These are phyloP conservation scores for Talaromyces sp. DNA, from an alignment of 2,329 filamentous ascomycete genomes.

Conservation along the genomic window DNA sequence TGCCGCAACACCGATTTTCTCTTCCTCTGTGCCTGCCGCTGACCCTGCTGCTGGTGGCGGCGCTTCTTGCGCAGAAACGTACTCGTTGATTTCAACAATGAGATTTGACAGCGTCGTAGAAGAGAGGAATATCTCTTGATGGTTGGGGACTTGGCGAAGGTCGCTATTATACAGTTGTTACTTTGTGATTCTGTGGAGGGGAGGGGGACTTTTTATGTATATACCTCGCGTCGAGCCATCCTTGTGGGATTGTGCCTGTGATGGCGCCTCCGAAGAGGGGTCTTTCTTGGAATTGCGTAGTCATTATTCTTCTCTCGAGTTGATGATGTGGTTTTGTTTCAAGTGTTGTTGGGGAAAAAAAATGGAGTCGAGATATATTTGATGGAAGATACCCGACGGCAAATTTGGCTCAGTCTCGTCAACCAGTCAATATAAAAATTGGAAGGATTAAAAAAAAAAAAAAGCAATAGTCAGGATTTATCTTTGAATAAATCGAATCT, in stretches of 20 bases:
- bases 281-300: conserved; percentile 18
- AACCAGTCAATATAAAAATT: neutral
- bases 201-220: neutral
- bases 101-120: conserved; percentile 77
- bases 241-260: conserved; percentile 26
- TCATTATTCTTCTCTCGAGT: neutral
- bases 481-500: too few species aligned
- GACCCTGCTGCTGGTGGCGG: neutral
- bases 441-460: too few species aligned
- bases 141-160: conserved; percentile 42
- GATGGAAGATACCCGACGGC: neutral
- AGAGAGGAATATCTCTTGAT: conserved; percentile 91
- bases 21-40: conserved; percentile 44
- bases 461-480: too few species aligned
- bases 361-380: neutral
- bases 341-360: neutral
- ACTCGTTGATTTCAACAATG: conserved; percentile 86
- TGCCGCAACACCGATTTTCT: conserved; percentile 63
- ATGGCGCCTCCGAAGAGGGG: conserved; percentile 34
- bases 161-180: conserved; percentile 17
- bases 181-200: neutral
- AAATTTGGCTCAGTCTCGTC: neutral
- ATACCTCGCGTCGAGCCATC: conserved; percentile 35
- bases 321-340: neutral
- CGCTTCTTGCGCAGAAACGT: conserved; percentile 49